phyloP scores from a whole-genome alignment of 768 basidiomycete species.

The Coprinopsis cinerea region DNA sequence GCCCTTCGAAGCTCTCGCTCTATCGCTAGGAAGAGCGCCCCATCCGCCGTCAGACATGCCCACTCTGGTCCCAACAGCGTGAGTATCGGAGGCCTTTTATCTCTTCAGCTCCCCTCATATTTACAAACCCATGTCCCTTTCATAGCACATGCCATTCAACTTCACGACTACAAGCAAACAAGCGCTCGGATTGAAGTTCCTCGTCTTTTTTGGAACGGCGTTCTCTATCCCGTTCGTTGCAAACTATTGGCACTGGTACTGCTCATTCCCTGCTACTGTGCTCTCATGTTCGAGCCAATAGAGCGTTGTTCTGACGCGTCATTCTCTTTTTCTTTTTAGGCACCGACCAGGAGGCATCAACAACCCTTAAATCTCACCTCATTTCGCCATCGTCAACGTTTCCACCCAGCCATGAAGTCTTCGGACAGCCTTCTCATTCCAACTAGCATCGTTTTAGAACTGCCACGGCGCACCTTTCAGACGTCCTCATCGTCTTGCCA shows the following conservation, averaged over 20 bases:
- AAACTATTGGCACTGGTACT: conserved; percentile 17
- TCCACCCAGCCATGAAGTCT: no score
- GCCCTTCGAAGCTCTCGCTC: neutral
- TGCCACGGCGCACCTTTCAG: no score
- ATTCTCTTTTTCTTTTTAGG: neutral
- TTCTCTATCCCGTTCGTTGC: conserved; percentile 27
- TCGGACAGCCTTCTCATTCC: no score
- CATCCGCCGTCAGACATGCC: no score
- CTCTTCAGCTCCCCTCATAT: neutral
- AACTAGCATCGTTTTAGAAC: no score
- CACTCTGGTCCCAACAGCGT: conserved; percentile 8
- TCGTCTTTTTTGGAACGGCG: conserved; percentile 20
- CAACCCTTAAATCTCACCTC: neutral
- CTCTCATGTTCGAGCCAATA: neutral
- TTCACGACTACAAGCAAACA: conserved; percentile 18
- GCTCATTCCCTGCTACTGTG: neutral
- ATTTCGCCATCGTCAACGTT: no score
- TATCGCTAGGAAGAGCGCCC: neutral
- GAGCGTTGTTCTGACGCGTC: neutral
- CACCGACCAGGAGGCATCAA: conserved; percentile 10
- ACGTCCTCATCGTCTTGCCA: no score
- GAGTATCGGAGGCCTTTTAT: neutral
- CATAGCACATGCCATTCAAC: conserved; percentile 11
- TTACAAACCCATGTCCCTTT: neutral
- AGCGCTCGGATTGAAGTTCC: conserved; percentile 19